These are phyloP conservation scores for Colletotrichum destructivum DNA, from an alignment of 2,329 filamentous ascomycete species.

Conservation along the genomic window DNA sequence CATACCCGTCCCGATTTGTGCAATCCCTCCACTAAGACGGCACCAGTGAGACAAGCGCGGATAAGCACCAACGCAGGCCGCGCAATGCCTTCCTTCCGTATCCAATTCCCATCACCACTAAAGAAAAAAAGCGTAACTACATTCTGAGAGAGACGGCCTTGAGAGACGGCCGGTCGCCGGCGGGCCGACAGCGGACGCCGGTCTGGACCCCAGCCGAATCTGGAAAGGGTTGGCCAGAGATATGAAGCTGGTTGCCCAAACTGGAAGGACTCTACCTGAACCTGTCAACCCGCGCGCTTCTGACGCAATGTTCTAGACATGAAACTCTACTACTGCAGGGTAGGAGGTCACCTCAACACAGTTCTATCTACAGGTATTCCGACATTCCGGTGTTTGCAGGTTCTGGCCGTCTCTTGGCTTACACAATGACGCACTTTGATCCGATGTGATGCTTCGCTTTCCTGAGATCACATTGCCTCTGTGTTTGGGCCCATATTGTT, in stretches of 20 bases:
- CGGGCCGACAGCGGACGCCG: slow-evolving; percentile 1
- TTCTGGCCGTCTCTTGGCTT: slow-evolving; percentile 24
- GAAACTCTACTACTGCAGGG: slow-evolving; percentile 36
- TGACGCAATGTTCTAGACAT: slow-evolving; percentile 36
- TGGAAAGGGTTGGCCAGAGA: slow-evolving; percentile 14
- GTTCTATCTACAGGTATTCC: slow-evolving; percentile 16
- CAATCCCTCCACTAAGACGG: slow-evolving; percentile 23
- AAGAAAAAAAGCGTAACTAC: background rate
- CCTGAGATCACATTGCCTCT: background rate
- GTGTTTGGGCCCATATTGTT: background rate
- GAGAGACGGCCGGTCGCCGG: background rate
- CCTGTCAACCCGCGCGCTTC: slow-evolving; percentile 31
- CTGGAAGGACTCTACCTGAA: slow-evolving; percentile 12
- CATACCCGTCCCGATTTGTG: slow-evolving; percentile 24
- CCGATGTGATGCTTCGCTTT: slow-evolving; percentile 11
- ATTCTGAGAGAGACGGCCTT: background rate
- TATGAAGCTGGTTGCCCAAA: slow-evolving; percentile 21
- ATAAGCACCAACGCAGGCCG: slow-evolving; percentile 35
- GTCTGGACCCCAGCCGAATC: slow-evolving; percentile 17
- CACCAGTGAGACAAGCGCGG: slow-evolving; percentile 25
- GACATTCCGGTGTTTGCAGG: slow-evolving; percentile 19
- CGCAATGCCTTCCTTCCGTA: slow-evolving; percentile 34
- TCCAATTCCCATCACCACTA: too few species aligned
- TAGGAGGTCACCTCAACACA: background rate
- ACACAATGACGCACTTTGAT: slow-evolving; percentile 27